These are phyloP conservation scores for Phytophthora palmivora DNA, from an alignment of 352 stramenopile genomes.

Conservation along the genomic window DNA sequence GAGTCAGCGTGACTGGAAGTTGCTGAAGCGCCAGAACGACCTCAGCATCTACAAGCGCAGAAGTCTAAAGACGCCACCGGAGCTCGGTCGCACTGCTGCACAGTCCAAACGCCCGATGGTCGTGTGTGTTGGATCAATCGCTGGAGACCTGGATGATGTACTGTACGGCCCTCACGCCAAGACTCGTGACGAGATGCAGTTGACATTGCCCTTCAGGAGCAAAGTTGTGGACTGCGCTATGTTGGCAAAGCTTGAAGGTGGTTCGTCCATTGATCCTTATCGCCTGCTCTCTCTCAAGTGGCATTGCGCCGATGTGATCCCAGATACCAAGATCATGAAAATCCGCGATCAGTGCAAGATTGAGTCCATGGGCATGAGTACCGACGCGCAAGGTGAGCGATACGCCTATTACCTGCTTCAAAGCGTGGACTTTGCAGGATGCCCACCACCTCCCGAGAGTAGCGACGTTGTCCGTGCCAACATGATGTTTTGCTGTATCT, in stretches of 20 bases:
- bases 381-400: conserved; percentile 39
- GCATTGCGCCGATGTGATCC: conserved; percentile 34
- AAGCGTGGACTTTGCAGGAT: conserved; percentile 53
- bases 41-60: conserved; percentile 49
- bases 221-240: conserved; percentile 56
- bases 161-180: conserved; percentile 64
- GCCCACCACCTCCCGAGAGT: conserved; percentile 40
- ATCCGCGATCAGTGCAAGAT: conserved; percentile 57
- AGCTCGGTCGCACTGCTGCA: conserved; percentile 1
- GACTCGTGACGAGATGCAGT: conserved; percentile 58
- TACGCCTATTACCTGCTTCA: conserved; percentile 62
- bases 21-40: conserved; percentile 43
- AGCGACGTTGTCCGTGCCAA: conserved; percentile 48
- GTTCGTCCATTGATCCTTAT: conserved; percentile 50
- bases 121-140: conserved; percentile 51
- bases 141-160: conserved; percentile 51
- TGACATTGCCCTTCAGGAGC: conserved; percentile 41
- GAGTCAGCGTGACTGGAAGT: conserved; percentile 37
- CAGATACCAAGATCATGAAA: conserved; percentile 44
- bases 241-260: conserved; percentile 50
- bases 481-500: conserved; percentile 70
- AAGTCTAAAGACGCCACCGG: conserved; percentile 8
- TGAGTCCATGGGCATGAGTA: conserved; percentile 55
- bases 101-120: conserved; percentile 47
- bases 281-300: conserved; percentile 67